These are phyloP conservation scores for Talaromyces sp. DNA, from an alignment of 2,329 filamentous ascomycete species.

Conservation along the genomic window DNA sequence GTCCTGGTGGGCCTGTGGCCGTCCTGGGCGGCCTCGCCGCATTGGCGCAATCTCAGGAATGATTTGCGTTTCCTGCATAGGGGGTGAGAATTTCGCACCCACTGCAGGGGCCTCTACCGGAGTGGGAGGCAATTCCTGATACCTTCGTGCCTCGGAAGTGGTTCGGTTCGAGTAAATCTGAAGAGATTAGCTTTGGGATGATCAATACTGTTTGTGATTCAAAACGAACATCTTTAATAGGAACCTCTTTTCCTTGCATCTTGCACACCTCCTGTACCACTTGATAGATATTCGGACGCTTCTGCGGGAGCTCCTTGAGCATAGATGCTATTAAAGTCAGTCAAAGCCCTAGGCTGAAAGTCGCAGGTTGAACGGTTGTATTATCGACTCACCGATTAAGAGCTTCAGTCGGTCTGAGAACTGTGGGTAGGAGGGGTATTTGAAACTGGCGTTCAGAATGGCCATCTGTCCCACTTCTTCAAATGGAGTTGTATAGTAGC, in stretches of 20 bases:
- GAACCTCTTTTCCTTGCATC: constrained; percentile 85
- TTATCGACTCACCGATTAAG: constrained; percentile 72
- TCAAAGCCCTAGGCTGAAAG: neutral
- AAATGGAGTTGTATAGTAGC: constrained; percentile 98
- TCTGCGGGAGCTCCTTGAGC: constrained; percentile 79
- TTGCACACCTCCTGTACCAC: constrained; percentile 82
- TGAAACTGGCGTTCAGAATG: constrained; percentile 93
- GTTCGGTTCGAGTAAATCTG: constrained; percentile 72
- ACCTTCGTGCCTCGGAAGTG: constrained; percentile 64
- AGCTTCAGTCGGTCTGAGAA: constrained; percentile 91
- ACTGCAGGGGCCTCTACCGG: constrained; percentile 65
- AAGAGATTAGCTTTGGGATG: constrained; percentile 12
- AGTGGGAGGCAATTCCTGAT: constrained; percentile 61
- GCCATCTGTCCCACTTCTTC: constrained; percentile 97
- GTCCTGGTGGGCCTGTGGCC: constrained; percentile 47
- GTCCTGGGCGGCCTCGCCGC: constrained; percentile 78
- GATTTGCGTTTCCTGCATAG: constrained; percentile 67
- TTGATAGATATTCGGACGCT: constrained; percentile 90
- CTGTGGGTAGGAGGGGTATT: constrained; percentile 81
- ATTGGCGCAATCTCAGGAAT: constrained; percentile 93
- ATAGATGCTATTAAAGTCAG: constrained; percentile 68
- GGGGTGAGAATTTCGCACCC: constrained; percentile 80
- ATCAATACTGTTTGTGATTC: neutral
- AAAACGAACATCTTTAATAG: constrained; percentile 79
- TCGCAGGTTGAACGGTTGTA: neutral